A percentile compares a stretch with the other conserved stretches of the same genome.
These are phyloP conservation scores for Cryptosporidium ubiquitum DNA, from an alignment of 169 alveolate species.

Conservation along the genomic window DNA sequence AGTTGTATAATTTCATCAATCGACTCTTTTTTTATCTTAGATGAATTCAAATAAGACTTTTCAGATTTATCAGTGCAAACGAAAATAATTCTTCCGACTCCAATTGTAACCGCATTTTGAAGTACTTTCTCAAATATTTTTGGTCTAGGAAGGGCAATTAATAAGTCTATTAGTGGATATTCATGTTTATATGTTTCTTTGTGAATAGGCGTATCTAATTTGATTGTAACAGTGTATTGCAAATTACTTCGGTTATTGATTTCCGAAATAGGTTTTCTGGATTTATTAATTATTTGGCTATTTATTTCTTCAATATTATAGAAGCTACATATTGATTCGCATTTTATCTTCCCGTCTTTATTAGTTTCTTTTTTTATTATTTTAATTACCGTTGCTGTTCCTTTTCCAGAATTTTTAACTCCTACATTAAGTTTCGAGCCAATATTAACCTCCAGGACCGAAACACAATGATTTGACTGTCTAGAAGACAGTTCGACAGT, in stretches of 20 bases:
- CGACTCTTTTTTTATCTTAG: conserved; percentile 65
- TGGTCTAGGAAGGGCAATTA: conserved; percentile 83
- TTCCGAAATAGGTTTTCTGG: conserved; percentile 25
- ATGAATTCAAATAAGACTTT: conserved; percentile 76
- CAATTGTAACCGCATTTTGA: conserved; percentile 78
- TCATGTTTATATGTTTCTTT: conserved; percentile 14
- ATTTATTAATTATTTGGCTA: neutral
- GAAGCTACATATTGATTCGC: neutral
- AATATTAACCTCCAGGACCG: conserved; percentile 34
- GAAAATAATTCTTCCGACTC: conserved; percentile 80
- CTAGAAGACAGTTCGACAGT: conserved; percentile 27
- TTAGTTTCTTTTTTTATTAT: neutral
- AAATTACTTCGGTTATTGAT: conserved; percentile 8
- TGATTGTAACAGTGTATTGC: conserved; percentile 2
- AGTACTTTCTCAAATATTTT: conserved; percentile 79
- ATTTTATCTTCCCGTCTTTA: neutral
- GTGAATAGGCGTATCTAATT: conserved; percentile 44
- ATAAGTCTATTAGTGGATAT: conserved; percentile 79
- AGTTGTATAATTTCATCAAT: conserved; percentile 59
- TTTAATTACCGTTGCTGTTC: conserved; percentile 52
- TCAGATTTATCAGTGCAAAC: conserved; percentile 82
- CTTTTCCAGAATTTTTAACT: conserved; percentile 62
- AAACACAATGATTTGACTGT: conserved; percentile 62
- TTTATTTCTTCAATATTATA: neutral
- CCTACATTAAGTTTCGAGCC: conserved; percentile 68